These are phyloP conservation scores for Ophiostoma australiae DNA, from an alignment of 2,329 filamentous ascomycete genomes.

Conservation along the genomic window DNA sequence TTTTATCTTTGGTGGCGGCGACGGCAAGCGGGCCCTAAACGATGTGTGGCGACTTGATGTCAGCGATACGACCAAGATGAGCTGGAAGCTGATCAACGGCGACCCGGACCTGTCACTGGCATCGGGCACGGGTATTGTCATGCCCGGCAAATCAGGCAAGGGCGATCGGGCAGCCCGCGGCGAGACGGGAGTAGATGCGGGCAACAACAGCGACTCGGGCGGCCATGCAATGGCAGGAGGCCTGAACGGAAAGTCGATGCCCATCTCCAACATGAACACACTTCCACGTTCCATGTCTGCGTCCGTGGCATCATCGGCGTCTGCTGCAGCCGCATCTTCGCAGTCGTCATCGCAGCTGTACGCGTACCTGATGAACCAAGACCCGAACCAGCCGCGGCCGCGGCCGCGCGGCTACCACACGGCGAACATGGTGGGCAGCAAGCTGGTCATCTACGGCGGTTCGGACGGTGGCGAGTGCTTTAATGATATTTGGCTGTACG, in stretches of 20 bases:
- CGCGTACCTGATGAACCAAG: constrained; percentile 3
- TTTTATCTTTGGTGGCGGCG: constrained; percentile 67
- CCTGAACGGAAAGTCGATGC: background rate
- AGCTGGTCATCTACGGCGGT: constrained; percentile 66
- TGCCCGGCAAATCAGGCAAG: constrained; percentile 18
- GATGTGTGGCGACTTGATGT: constrained; percentile 70
- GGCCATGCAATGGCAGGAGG: constrained; percentile 4
- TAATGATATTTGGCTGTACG: constrained; percentile 68
- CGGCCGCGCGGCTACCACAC: constrained; percentile 66
- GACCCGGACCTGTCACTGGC: constrained; percentile 32
- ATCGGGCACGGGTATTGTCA: constrained; percentile 10
- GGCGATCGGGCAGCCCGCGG: background rate
- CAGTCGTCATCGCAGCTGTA: constrained; percentile 12
- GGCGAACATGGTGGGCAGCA: constrained; percentile 66
- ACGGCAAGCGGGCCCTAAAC: constrained; percentile 64
- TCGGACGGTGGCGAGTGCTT: constrained; percentile 68
- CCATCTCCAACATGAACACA: constrained; percentile 19
- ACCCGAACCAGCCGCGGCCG: constrained; percentile 38
- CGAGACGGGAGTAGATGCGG: background rate
- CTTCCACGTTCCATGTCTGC: constrained; percentile 22
- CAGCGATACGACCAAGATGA: constrained; percentile 61
- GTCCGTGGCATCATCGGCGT: background rate
- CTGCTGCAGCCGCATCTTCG: background rate
- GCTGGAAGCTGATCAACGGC: constrained; percentile 59
- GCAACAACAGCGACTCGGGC: constrained; percentile 11